Evolutionary conservation across 2,329 filamentous ascomycete species (phyloP), one percentile per base, ranked within the genome.

Genomic region (Zymoseptoria passerinii): DNA sequence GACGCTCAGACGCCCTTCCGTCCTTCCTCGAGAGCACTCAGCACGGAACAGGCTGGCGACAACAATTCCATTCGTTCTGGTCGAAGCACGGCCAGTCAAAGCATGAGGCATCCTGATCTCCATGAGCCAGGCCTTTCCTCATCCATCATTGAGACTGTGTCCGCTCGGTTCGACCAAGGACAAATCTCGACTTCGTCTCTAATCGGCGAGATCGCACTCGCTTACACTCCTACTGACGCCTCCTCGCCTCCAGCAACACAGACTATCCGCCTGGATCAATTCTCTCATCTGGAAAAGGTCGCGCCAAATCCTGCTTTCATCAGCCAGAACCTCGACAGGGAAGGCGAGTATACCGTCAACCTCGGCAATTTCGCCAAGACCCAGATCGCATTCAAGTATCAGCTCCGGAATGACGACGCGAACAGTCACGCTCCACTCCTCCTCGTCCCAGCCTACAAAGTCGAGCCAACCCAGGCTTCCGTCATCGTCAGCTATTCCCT

Each of bases 291-390:
- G 5, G 94, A 97, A 68, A 91, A 90, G 68, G 92, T 99, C 58
- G 92, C 91, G 0, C 91, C 92, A 1, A 99, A 99, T 72, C 90
- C 90, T 50, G 89, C 91, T 58, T 95, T 97, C 74, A 85, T 97
- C 54, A 84, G 86, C 29, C 87, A 90, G 65, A 78, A 82, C 0
- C 70, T 79, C 1, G 83, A 87, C 8, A 85, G 82, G 58, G 81
- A 87, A 3, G 92, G 95, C 59, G 87, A 92, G 69, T 99, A 95
- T 74, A 83, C 78, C 0, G 77, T 99, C 29, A 83, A 92, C 61
- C 76, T 94, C 6, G 80, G 84, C 13, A 84, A 86, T 70, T 82
- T 96, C 63, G 76, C 80, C 63, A 77, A 79, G 61, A 86, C 89
- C 1, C 82, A 87, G 0, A 85, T 92, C 6, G 92, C 88, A 7